Base-by-base conservation (phyloP, 345 rosid species). In the Dovyalis caffra region DNA sequence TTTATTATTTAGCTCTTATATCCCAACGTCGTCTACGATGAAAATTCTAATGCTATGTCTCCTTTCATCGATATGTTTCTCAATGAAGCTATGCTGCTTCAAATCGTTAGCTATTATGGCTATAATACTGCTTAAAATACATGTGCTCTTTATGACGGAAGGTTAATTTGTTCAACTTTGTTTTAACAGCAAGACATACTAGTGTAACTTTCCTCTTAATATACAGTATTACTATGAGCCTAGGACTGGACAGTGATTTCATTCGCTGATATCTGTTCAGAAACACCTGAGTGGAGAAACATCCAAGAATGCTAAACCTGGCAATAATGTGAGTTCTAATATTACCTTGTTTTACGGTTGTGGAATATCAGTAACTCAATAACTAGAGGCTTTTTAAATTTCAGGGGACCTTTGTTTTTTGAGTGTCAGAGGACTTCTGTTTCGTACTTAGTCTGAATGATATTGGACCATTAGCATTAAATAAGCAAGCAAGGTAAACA, bases 181-280 rank as follows among this genome's bases (percentile, higher is more conserved):
- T 65, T 47, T 43, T 40, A 40, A 5, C 28, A 7, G n/a, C n/a
- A 35, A 58, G 49, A 34, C 23, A 12, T 26, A 23, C 47, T 40
- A 11, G 47, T 40, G 47, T 11, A 40, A 40, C 60, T 70, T 78
- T 43, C 70, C 12, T 66, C 72, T 26, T 21, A 12, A 8, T 37
- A 25, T 81, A 84, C 81, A 87, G 92, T 83, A 79, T 82, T 88
- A 88, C 80, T 67, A 75, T 66, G 88, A 88, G 72, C 80, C 87
- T 6, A 76, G 79, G 60, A 83, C 87, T 2, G 88, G 89, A 68
- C 73, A 73, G 57, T 58, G 81, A 49, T 87, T 90, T 57, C 89
- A 87, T 66, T 90, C 94, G 26, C 79, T 88, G 60, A 67, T 68
- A 64, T 79, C 90, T 16, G 73, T 77, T 60, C 84, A 88, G 79